Evolutionary conservation across 495 filamentous ascomycete genomes (phyloP).

Genomic region (Aspergillus hancockii): DNA sequence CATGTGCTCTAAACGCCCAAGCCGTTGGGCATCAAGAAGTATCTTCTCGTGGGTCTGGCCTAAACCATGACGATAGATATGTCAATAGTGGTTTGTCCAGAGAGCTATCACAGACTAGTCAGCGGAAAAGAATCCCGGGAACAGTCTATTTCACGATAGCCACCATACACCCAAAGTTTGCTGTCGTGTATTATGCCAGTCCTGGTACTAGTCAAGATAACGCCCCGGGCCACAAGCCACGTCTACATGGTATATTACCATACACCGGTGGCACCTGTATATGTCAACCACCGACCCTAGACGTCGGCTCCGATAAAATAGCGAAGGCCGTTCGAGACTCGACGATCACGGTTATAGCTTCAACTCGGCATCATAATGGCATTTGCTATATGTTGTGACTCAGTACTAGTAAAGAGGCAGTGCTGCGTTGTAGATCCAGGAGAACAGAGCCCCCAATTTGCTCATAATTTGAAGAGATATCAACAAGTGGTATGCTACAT

Average conservation of each 20-base stretch:
- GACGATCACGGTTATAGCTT: neutral
- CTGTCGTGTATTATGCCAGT: no score
- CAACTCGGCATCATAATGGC: neutral
- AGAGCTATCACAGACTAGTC: neutral
- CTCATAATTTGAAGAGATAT: neutral
- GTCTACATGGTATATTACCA: no score
- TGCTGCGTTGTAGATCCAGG: neutral
- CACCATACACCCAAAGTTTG: no score
- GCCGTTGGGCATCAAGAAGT: neutral
- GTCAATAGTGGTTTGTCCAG: neutral
- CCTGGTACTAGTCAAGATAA: no score
- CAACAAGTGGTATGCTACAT: neutral
- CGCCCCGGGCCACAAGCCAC: no score
- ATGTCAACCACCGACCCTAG: neutral
- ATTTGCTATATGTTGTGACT: neutral
- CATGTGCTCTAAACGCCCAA: neutral
- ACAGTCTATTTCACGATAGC: neutral
- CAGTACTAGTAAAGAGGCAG: neutral
- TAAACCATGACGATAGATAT: neutral
- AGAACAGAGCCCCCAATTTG: neutral
- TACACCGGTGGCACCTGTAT: no score
- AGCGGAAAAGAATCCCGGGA: neutral
- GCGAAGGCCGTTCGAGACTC: neutral
- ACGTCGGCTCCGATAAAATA: neutral
- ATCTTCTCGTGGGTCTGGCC: neutral